Base-by-base conservation (phyloP, 2,329 filamentous ascomycete genomes). In the Aschersonia sp. region DNA sequence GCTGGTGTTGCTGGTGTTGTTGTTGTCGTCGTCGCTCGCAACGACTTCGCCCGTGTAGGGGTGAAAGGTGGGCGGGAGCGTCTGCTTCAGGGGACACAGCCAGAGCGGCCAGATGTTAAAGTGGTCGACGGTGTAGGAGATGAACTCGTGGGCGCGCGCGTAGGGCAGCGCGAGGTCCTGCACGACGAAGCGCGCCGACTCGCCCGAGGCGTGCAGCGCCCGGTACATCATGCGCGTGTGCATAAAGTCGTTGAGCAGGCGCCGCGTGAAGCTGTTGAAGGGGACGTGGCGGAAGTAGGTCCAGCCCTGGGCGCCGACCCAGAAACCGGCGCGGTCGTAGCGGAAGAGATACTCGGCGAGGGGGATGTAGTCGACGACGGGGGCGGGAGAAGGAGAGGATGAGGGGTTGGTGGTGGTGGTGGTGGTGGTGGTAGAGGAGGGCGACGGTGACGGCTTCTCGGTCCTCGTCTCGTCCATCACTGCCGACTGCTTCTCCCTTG, bases 201-300 rank as follows among this genome's bases (percentile, higher is more conserved):
- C 76, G 48, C 79, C 80, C 53, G 76, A 80, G 50, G 72, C 78
- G 63, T 86, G 83, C 2, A 86, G 70, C 1, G 82, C 81, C 49
- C 78, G 78, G 68, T 86, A 87, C 48, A 86, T 72, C 76, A 85
- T 83, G 50, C 82, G 75, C 30, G 83, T 86, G 63, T 85, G 81
- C 54, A 83, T 61, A 57, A 86, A 85, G 64, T 83, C 79, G 65
- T 87, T 79, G 44, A 86, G 71, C 57, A 81, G 74, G 75, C 78
- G 81, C 51, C 82, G 76, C 43, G 78, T 82, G 60, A 76, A 71
- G 49, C 68, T 67, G 55, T 72, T 83, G 63, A 85, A 85, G 5
- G 82, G 82, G 2, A 79, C 73, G 42, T 70, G 67, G 43, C 62
- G 63, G 69, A 85, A 85, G 68, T 85, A 86, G 41, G 71, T 68